A percentile compares a stretch with the other conserved stretches of the same genome.
Evolutionary conservation across 441 rosid genomes (phyloP).

Genomic region (Populus trichocarpa): DNA sequence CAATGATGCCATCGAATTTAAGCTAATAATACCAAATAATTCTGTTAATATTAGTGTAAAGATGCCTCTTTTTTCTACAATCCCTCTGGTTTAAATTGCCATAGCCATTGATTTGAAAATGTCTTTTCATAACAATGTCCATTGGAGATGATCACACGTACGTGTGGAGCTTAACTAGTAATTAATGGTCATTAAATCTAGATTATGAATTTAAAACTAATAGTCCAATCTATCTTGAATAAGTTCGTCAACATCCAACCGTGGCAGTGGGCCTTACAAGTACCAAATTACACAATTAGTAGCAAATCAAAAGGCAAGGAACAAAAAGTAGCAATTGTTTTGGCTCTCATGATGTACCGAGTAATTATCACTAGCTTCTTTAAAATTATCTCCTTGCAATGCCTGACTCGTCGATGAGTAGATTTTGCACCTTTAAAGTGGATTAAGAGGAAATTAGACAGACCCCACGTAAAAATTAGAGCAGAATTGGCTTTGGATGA

Average conservation of each 20-base stretch:
- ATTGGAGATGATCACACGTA: too few species aligned
- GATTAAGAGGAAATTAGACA: background rate
- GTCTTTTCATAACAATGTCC: too few species aligned
- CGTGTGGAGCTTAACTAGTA: background rate
- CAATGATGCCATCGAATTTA: too few species aligned
- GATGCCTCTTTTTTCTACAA: too few species aligned
- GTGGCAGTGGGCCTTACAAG: background rate
- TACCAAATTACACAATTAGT: background rate
- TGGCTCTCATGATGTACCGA: background rate
- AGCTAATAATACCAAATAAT: too few species aligned
- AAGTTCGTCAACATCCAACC: background rate
- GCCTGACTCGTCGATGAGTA: background rate
- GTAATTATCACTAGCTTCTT: background rate
- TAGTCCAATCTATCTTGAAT: background rate
- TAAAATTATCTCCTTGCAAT: background rate
- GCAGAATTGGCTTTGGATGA: background rate
- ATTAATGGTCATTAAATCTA: background rate
- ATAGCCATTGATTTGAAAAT: too few species aligned
- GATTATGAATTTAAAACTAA: background rate
- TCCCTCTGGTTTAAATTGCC: too few species aligned
- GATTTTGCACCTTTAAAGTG: background rate
- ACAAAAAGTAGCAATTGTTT: background rate
- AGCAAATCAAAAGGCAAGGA: background rate
- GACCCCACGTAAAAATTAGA: background rate
- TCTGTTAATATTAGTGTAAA: too few species aligned